Base-by-base conservation (phyloP, 495 filamentous ascomycete genomes). In the Platismatia glauca region DNA sequence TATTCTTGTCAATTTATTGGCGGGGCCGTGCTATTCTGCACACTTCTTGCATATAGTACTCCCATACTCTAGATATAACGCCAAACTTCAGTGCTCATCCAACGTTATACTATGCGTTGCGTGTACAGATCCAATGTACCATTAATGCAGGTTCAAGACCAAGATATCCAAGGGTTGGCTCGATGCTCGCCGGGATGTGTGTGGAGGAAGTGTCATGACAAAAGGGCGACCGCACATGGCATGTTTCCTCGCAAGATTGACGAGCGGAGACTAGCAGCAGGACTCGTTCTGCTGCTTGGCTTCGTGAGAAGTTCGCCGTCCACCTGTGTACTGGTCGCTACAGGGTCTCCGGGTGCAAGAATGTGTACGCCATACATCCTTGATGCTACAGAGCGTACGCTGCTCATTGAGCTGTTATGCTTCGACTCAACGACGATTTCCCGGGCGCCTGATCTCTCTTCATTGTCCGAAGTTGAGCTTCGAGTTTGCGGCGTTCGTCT, bases 401-500 rank as follows among this genome's bases (percentile, higher is more conserved):
- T 29, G n/a, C 74, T 80, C 73, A 77, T 73, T 71, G 74, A 55
- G 74, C 72, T 52, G 77, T 77, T 55, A 78, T 75, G 59, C 71
- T 79, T 56, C 80, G 80, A 59, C 76, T 82, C 58, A 80, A 67
- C 27, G 73, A 71, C 15, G 81, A 79, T 64, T 81, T 84, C 64
- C 75, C 78, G 24, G 77, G 80, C 35, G 75, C 69, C 43, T 82
- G 77, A 57, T 85, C 82, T 64, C 79, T 81, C 68, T 79, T 78
- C 57, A 88, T 66, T 64, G 69, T 71, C 44, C 85, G 76, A 39
- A 88, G 69, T 57, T 84, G 70, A 22, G 76, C 78, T 73, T 90
- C 87, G 27, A 90, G 73, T 69, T 79, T 78, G 18, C 85, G 80
- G 37, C 86, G 80, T 69, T 89, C 86, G 72, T 87, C 86, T 78